Conservation (phyloP, 148 eudicot species). For the Pouteria glomerata region DNA sequence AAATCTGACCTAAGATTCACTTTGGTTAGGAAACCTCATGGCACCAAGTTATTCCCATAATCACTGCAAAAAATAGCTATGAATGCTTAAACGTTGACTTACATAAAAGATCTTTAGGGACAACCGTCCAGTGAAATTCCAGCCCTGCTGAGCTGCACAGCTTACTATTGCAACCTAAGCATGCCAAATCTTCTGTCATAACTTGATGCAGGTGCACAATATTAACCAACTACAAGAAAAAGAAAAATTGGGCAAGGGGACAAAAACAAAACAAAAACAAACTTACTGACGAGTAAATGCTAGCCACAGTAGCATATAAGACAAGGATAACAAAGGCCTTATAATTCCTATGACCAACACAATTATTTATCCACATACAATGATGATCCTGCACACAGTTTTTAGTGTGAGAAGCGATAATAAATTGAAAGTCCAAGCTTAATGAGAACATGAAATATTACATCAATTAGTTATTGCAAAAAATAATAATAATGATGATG, state of each 20-base stretch:
- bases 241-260: conserved; percentile 5
- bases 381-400: conserved; percentile 62
- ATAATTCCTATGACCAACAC: conserved; percentile 65
- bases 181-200: conserved; percentile 11
- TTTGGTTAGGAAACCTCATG: too few relatives aligned
- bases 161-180: conserved; percentile 34
- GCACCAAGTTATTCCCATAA: not conserved
- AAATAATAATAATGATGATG: not conserved
- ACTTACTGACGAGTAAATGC: conserved; percentile 50
- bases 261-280: too few relatives aligned
- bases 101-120: conserved; percentile 40
- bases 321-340: conserved; percentile 54
- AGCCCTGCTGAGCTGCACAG: conserved; percentile 36
- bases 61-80: not conserved
- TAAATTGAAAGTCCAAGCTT: not conserved
- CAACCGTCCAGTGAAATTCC: conserved; percentile 23
- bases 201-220: not conserved
- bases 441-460: not conserved
- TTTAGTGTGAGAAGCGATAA: not conserved
- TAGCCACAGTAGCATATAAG: conserved; percentile 40
- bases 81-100: conserved; percentile 20
- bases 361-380: conserved; percentile 67
- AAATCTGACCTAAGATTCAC: not conserved
- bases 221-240: not conserved
- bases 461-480: not conserved